phyloP scores from a whole-genome alignment of 192 early-diverging fungal species.

The Backusella circina region DNA sequence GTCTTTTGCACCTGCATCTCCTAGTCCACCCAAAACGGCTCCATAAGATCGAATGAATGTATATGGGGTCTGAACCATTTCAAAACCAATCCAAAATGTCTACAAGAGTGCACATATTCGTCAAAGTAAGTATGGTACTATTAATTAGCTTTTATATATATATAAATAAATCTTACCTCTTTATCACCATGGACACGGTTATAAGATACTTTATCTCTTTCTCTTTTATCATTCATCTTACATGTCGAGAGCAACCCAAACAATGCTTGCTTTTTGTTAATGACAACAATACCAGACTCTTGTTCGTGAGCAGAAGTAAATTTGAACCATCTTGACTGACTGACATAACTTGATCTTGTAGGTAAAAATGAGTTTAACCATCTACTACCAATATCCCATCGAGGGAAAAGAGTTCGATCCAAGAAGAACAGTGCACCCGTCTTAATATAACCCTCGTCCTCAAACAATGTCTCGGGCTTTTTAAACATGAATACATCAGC shows the following conservation, averaged over 20 bases:
- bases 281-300: slow-evolving; percentile 58
- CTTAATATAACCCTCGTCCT: slow-evolving; percentile 39
- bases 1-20: slow-evolving; percentile 18
- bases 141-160: not conserved
- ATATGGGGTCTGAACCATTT: slow-evolving; percentile 55
- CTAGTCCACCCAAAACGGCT: slow-evolving; percentile 49
- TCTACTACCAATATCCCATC: slow-evolving; percentile 22
- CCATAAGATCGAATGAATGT: slow-evolving; percentile 45
- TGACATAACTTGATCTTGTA: slow-evolving; percentile 37
- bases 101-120: not conserved
- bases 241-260: slow-evolving; percentile 52
- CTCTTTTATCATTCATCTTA: slow-evolving; percentile 50
- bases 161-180: slow-evolving; percentile 33
- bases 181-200: slow-evolving; percentile 59
- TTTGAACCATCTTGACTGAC: slow-evolving; percentile 37
- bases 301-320: slow-evolving; percentile 48
- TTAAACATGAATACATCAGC: slow-evolving; percentile 66
- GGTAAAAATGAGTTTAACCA: slow-evolving; percentile 55
- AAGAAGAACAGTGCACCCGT: slow-evolving; percentile 60
- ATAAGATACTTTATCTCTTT: slow-evolving; percentile 48
- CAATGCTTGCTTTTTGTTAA: slow-evolving; percentile 49
- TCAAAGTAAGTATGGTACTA: not conserved
- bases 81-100: slow-evolving; percentile 63
- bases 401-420: slow-evolving; percentile 54
- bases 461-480: slow-evolving; percentile 50